Conservation (phyloP, 192 early-diverging fungal genomes). For the Chytriomyces hyalinus region DNA sequence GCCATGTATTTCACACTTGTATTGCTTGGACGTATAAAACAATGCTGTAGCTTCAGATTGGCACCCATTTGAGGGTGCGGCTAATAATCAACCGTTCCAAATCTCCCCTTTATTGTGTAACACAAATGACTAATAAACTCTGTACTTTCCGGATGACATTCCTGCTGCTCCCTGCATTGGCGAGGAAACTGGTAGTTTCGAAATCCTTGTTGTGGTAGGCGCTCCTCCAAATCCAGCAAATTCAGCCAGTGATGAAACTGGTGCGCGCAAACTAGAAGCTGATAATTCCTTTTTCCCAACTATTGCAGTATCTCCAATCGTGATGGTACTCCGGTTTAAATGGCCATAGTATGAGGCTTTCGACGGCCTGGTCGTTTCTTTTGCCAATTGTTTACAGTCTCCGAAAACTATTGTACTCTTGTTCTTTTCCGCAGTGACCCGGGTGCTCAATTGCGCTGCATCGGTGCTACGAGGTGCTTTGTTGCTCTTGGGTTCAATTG, state of each 20-base stretch:
- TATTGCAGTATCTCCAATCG: not conserved
- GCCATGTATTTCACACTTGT: too few species aligned
- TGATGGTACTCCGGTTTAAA: not conserved
- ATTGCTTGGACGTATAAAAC: too few species aligned
- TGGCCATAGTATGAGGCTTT: not conserved
- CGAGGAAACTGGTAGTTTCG: not conserved
- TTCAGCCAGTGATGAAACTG: not conserved
- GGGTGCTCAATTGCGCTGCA: not conserved
- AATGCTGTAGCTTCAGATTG: too few species aligned
- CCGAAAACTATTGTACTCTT: not conserved
- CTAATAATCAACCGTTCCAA: too few species aligned
- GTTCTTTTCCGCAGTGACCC: not conserved
- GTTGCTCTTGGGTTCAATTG: not conserved
- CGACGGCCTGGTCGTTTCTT: not conserved
- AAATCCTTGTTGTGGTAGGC: not conserved
- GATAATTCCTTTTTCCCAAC: not conserved
- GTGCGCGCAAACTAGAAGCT: not conserved
- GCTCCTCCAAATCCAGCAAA: not conserved
- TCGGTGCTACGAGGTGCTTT: not conserved
- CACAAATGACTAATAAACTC: not conserved
- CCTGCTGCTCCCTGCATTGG: not conserved
- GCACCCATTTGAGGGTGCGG: too few species aligned
- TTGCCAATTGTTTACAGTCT: not conserved
- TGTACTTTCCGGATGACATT: not conserved
- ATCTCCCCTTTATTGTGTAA: not conserved